A percentile compares a stretch with the other conserved stretches of the same genome.
Conservation (phyloP, 2,329 filamentous ascomycete genomes). For the Aspergillus arachidicola region DNA sequence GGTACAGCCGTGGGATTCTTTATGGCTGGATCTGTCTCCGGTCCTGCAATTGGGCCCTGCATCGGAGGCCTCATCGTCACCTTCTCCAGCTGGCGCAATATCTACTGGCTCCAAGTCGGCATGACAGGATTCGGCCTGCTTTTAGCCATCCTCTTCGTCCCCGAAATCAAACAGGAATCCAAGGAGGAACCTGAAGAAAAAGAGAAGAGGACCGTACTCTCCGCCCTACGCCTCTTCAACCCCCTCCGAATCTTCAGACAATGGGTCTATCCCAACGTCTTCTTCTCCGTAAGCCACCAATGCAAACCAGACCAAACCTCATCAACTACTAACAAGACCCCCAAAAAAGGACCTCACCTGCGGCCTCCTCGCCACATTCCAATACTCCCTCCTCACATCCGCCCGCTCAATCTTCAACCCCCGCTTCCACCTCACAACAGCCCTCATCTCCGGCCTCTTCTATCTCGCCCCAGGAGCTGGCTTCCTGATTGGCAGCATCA, state of each 20-base stretch:
- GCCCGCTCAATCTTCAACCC: constrained; percentile 75
- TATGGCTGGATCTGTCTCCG: constrained; percentile 46
- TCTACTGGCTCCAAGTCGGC: constrained; percentile 76
- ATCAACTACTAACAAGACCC: neutral
- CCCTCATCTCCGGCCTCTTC: constrained; percentile 70
- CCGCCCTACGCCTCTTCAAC: constrained; percentile 58
- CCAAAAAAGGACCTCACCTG: constrained; percentile 35
- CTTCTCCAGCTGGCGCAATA: constrained; percentile 71
- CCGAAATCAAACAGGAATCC: constrained; percentile 64
- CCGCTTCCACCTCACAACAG: constrained; percentile 67
- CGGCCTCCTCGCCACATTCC: constrained; percentile 67
- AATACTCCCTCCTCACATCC: constrained; percentile 68
- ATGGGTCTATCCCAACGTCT: constrained; percentile 69
- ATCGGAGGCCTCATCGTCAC: constrained; percentile 79
- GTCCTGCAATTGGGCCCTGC: constrained; percentile 55
- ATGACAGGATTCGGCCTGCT: constrained; percentile 63
- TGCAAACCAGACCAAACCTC: constrained; percentile 22
- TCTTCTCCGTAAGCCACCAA: constrained; percentile 54
- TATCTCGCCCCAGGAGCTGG: constrained; percentile 73
- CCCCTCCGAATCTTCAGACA: constrained; percentile 63
- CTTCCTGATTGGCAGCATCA: constrained; percentile 68
- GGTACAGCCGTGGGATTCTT: constrained; percentile 50
- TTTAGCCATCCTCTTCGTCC: constrained; percentile 66
- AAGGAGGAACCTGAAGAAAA: constrained; percentile 56
- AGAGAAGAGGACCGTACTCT: constrained; percentile 40